Base-by-base conservation (phyloP, 495 filamentous ascomycete species). In the Talaromyces thailandensis region DNA sequence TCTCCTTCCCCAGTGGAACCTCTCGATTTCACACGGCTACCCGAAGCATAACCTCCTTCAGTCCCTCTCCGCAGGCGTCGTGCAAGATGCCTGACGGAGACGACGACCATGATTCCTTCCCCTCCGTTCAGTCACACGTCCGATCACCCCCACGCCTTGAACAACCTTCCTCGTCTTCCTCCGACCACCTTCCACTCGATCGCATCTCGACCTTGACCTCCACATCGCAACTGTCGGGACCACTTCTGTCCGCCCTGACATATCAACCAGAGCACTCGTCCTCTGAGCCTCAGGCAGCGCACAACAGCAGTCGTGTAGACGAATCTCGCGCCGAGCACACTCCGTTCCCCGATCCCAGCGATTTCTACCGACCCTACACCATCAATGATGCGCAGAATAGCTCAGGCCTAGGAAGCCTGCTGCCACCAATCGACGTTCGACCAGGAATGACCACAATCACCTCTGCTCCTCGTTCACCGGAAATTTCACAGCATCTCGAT, bases 331-430 rank as follows among this genome's bases (percentile, higher is more conserved):
- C 14, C 37, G 37, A 31, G 62, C 66, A 71, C 32, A 71, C 71
- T 61, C 63, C 69, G 26, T 82, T 78, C 29, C 74, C 81, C 37
- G 78, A 84, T 66, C 82, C 80, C 16, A 79, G 79, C 69, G 80
- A 82, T 14, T 84, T 75, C 67, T 84, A 84, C 66, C 76, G 79
- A 51, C 71, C 67, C 56, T 70, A 72, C 62, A 65, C 64, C 37
- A 58, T 70, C 32, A 56, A 58, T 24, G 57, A 58, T 40, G 40
- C 58, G 32, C 66, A 70, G 51, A 67, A 69, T 56, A 70, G 66
- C 43, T 67, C 62, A 50, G 67, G 61, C 11, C 56, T 69, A 64
- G 72, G 66, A 43, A 63, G 69, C 67, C 69, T 66, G 55, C 68
- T 64, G 51, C 62, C 68, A 45, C 66, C 66, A 35, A 14, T 14